Base-by-base conservation (phyloP, 805 yeast species). In the Debaryomyces prosopidis region DNA sequence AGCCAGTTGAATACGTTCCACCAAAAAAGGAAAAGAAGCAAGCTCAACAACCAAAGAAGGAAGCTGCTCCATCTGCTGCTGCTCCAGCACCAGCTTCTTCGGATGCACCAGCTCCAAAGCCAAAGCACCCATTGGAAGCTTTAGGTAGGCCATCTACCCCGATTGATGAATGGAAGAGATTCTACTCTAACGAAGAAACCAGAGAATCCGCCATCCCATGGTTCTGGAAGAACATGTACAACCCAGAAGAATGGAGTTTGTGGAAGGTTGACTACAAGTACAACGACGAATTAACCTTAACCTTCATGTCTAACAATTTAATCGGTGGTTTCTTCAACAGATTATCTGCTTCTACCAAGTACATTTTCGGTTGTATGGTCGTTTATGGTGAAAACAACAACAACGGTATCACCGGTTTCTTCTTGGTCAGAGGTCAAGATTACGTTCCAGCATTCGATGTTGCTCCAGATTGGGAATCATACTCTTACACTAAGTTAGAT, bases 381-480 rank as follows among this genome's bases (percentile, higher is more conserved):
- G 98, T 94, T 59, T 92, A 87, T 78, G 99, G 99, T 75, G 97
- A 88, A 80, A 89, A 90, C 90, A 92, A 90, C 87, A 79, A 85
- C 85, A 92, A 92, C 77, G 98, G 97, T 79, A 91, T 92, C 68
- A 77, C 88, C 60, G 97, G 96, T 79, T 96, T 86, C 66, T 85
- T 92, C 81, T 74, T 94, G 65, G 85, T 92, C 65, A 90, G 98
- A 79, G 99, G 99, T 63, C 89, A 92, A 75, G 96, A 92, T 51
- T 75, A 60, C 66, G 80, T 60, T 46, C 96, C 97, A 71, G 99
- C 97, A 53, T 89, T 92, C 66, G 87, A 92, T 55, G 98, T 94
- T 71, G 99, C 98, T 66, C 97, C 99, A 72, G 99, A 94, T 77
- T 90, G 96, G 96, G 98, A 92, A 77, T 89, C 97, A 40, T 92